Evolutionary conservation across 257 asterid species (phyloP).

Genomic region (Nyctanthes arbortristis): DNA sequence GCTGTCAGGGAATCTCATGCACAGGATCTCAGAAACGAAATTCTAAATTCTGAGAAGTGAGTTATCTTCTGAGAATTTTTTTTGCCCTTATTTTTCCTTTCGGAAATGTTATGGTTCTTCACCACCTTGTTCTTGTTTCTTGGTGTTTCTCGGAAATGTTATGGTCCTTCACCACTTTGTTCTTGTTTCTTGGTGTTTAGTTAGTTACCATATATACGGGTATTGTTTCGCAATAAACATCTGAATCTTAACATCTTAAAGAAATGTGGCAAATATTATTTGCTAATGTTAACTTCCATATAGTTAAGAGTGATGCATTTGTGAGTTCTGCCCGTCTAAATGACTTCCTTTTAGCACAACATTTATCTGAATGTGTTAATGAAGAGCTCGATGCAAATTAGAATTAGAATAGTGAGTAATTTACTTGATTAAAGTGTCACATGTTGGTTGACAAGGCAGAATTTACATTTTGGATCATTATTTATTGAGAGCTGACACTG

Average conservation of each 20-base stretch:
- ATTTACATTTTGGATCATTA: neutral
- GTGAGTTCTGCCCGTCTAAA: no score
- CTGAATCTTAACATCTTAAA: neutral
- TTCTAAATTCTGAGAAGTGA: conserved; percentile 93
- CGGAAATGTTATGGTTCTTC: neutral
- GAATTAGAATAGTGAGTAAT: neutral
- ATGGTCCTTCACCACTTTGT: conserved; percentile 8
- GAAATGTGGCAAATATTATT: neutral
- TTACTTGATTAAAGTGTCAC: neutral
- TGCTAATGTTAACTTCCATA: neutral
- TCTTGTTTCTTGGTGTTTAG: conserved; percentile 5
- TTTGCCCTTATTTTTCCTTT: no score
- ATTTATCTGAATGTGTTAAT: no score
- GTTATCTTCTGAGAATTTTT: conserved; percentile 31
- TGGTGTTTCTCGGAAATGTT: no score
- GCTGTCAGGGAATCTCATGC: conserved; percentile 87
- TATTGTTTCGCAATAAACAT: conserved; percentile 4
- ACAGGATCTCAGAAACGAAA: conserved; percentile 87
- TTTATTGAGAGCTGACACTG: neutral
- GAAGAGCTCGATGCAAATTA: neutral
- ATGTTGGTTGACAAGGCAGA: neutral
- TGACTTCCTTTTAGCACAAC: no score
- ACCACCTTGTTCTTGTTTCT: conserved; percentile 1
- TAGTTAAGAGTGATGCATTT: neutral
- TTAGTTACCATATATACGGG: neutral